These are phyloP conservation scores for Euryodendron excelsum DNA, from an alignment of 148 eudicot species.

Conservation along the genomic window DNA sequence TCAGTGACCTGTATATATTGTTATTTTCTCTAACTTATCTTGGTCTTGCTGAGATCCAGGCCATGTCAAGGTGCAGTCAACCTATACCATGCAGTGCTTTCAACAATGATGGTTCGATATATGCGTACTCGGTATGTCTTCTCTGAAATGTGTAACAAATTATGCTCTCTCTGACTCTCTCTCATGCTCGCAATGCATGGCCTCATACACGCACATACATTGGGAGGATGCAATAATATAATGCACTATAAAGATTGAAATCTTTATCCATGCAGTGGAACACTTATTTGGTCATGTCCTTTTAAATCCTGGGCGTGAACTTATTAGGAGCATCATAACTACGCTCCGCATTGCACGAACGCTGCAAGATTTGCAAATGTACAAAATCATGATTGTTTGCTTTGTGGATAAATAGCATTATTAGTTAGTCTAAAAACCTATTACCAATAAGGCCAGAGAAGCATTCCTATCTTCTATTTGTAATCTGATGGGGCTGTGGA, in stretches of 20 bases:
- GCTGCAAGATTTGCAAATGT: neutral
- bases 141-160: constrained; percentile 8
- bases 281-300: neutral
- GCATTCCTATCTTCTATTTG: neutral
- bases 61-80: constrained; percentile 81
- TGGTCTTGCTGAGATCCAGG: constrained; percentile 39
- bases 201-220: neutral
- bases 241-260: neutral
- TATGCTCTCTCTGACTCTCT: constrained; percentile 5
- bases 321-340: neutral
- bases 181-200: neutral
- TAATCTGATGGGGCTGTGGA: neutral
- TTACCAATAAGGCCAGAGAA: neutral
- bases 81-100: constrained; percentile 83
- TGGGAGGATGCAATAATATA: neutral
- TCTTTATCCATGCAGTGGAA: neutral
- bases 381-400: neutral
- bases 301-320: neutral
- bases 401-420: neutral
- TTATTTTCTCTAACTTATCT: constrained; percentile 10
- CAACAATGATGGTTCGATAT: constrained; percentile 86
- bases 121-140: constrained; percentile 73
- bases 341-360: neutral
- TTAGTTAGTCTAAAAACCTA: neutral
- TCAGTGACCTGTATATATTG: neutral